Conservation (phyloP, 1,139 yeast species). For the Scheffersomyces cryptocercus region DNA sequence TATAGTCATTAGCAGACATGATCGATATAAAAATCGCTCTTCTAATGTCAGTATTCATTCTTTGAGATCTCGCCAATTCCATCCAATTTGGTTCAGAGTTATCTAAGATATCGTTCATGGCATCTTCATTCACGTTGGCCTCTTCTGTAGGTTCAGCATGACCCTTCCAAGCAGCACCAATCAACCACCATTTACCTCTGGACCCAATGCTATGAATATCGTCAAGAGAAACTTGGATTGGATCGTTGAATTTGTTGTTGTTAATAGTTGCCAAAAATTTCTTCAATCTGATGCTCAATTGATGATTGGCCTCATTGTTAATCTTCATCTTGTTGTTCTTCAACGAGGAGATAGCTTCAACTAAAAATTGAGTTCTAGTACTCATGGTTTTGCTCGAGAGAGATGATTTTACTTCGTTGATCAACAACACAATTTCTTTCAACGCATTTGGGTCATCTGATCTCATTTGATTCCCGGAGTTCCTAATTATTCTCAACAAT, state of each 20-base stretch:
- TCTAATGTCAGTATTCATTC: slow-evolving; percentile 95
- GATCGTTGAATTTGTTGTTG: slow-evolving; percentile 56
- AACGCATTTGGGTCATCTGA: slow-evolving; percentile 87
- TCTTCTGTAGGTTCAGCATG: slow-evolving; percentile 23
- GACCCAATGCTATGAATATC: slow-evolving; percentile 78
- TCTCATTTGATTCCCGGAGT: slow-evolving; percentile 83
- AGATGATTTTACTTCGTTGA: slow-evolving; percentile 32
- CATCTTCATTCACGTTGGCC: slow-evolving; percentile 30
- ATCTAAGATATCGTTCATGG: slow-evolving; percentile 59
- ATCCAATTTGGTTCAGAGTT: slow-evolving; percentile 84
- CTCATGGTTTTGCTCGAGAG: slow-evolving; percentile 32
- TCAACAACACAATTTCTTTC: slow-evolving; percentile 72
- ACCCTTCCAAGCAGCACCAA: slow-evolving; percentile 97
- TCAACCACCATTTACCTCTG: slow-evolving; percentile 97
- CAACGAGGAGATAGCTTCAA: slow-evolving; percentile 82
- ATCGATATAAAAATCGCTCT: slow-evolving; percentile 90
- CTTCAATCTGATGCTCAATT: slow-evolving; percentile 59
- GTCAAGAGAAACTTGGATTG: slow-evolving; percentile 78
- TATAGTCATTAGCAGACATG: slow-evolving; percentile 91
- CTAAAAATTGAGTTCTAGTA: slow-evolving; percentile 76
- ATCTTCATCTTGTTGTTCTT: slow-evolving; percentile 79
- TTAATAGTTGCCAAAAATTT: slow-evolving; percentile 61
- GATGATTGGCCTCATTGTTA: slow-evolving; percentile 48
- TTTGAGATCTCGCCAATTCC: slow-evolving; percentile 77
- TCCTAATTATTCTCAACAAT: slow-evolving; percentile 67